Conservation (phyloP, 2,329 filamentous ascomycete species). For the Cladosporium velox region DNA sequence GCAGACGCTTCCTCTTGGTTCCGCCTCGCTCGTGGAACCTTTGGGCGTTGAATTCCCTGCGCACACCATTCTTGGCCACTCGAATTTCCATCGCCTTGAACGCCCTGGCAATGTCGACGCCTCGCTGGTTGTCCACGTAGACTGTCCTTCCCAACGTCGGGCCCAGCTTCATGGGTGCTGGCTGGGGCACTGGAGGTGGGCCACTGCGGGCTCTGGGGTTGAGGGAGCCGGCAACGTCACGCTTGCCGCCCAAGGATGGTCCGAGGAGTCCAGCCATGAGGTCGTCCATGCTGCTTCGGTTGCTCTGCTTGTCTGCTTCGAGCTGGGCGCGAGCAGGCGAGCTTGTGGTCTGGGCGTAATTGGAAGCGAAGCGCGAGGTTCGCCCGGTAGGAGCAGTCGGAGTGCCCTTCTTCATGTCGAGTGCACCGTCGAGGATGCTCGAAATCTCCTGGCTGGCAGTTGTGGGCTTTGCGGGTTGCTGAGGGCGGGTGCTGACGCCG, state of each 20-base stretch:
- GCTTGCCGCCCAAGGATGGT: background rate
- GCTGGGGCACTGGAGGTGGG: constrained; percentile 19
- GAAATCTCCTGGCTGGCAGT: constrained; percentile 28
- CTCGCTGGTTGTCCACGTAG: constrained; percentile 36
- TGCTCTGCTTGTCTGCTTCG: constrained; percentile 12
- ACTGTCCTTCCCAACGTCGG: constrained; percentile 45
- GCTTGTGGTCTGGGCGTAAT: constrained; percentile 28
- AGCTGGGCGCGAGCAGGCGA: constrained; percentile 23
- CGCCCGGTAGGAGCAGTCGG: constrained; percentile 29
- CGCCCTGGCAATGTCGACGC: constrained; percentile 52
- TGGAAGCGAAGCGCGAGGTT: constrained; percentile 34
- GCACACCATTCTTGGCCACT: constrained; percentile 60
- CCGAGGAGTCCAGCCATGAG: constrained; percentile 20
- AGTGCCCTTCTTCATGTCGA: constrained; percentile 35
- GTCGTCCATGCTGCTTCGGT: constrained; percentile 25
- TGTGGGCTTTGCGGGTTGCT: constrained; percentile 24
- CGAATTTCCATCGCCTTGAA: constrained; percentile 48
- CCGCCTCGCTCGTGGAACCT: constrained; percentile 74
- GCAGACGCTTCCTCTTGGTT: constrained; percentile 74
- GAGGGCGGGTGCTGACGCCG: constrained; percentile 18
- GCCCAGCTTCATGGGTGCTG: constrained; percentile 38
- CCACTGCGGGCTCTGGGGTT: constrained; percentile 16
- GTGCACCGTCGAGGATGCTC: constrained; percentile 33
- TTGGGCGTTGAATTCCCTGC: constrained; percentile 59
- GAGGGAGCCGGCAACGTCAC: constrained; percentile 22